Conservation (phyloP, 2,329 filamentous ascomycete genomes). For the Fusarium neocosmosporiellum region DNA sequence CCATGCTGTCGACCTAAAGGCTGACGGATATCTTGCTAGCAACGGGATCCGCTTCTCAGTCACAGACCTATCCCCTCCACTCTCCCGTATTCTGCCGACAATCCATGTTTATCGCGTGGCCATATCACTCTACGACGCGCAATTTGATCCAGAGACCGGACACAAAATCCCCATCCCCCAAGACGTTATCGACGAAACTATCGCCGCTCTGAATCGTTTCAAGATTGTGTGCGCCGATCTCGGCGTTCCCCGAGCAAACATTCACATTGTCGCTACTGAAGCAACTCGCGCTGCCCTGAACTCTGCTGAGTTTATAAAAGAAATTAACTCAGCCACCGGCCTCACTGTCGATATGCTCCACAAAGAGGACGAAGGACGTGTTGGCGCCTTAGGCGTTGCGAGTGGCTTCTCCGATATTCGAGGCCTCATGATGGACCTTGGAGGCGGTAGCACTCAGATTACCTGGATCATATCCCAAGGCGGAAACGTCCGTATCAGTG, state of each 20-base stretch:
- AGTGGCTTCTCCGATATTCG: constrained; percentile 69
- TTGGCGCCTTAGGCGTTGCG: constrained; percentile 76
- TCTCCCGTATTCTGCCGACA: constrained; percentile 27
- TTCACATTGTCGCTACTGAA: constrained; percentile 48
- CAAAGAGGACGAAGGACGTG: constrained; percentile 74
- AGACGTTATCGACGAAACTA: constrained; percentile 12
- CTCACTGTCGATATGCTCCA: constrained; percentile 70
- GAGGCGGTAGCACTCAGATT: constrained; percentile 77
- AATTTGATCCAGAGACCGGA: constrained; percentile 25
- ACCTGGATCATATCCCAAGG: constrained; percentile 70
- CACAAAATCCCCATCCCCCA: constrained; percentile 13
- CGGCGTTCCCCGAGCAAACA: constrained; percentile 35
- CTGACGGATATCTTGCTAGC: constrained; percentile 1
- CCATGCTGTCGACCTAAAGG: neutral
- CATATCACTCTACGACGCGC: constrained; percentile 30
- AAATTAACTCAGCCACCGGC: constrained; percentile 66
- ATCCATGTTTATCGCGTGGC: constrained; percentile 27
- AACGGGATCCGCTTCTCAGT: constrained; percentile 30
- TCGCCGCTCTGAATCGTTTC: constrained; percentile 42
- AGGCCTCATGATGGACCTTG: constrained; percentile 78
- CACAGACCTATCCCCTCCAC: constrained; percentile 24
- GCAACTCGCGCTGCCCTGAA: constrained; percentile 47
- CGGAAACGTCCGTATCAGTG: constrained; percentile 63
- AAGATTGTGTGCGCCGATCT: constrained; percentile 45
- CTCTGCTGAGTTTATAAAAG: constrained; percentile 41